These are phyloP conservation scores for Clathrospora elynae DNA, from an alignment of 2,329 filamentous ascomycete species.

Conservation along the genomic window DNA sequence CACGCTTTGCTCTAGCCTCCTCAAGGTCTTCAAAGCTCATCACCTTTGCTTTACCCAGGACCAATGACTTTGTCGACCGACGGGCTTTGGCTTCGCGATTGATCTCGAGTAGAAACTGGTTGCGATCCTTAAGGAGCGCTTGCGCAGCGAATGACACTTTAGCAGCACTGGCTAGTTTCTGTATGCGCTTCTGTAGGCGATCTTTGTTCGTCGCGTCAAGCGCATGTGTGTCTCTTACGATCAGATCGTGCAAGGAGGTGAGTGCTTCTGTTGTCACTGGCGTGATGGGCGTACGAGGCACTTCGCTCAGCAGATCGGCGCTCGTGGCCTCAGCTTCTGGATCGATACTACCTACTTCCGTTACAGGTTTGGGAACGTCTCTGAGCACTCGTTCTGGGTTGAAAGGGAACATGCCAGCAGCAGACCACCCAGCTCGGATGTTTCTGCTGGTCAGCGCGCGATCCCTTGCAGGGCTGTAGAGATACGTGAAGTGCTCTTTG, in stretches of 20 bases:
- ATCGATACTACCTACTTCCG: too few relatives aligned
- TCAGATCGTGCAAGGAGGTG: constrained; percentile 20
- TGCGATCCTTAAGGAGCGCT: constrained; percentile 35
- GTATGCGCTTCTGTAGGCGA: constrained; percentile 17
- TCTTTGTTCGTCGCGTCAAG: constrained; percentile 19
- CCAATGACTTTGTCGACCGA: constrained; percentile 26
- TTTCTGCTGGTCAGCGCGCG: constrained; percentile 35
- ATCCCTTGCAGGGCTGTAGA: constrained; percentile 30
- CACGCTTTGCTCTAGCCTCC: constrained; percentile 24
- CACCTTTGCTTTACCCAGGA: constrained; percentile 31
- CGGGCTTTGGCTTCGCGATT: constrained; percentile 36
- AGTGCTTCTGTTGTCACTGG: constrained; percentile 25
- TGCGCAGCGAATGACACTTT: constrained; percentile 27
- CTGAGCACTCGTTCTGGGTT: constrained; percentile 40
- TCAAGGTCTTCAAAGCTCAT: too few relatives aligned
- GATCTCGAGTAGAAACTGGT: constrained; percentile 29
- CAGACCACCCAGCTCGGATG: constrained; percentile 34
- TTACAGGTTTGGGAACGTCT: constrained; percentile 29
- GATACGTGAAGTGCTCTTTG: constrained; percentile 23
- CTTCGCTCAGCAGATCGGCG: constrained; percentile 14
- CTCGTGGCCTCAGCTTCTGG: constrained; percentile 17
- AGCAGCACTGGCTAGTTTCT: constrained; percentile 27
- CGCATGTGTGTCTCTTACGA: constrained; percentile 20
- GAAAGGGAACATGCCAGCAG: constrained; percentile 34
- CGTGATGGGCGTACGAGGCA: constrained; percentile 17